A percentile compares a stretch with the other conserved stretches of the same genome.
Evolutionary conservation across 2,329 filamentous ascomycete species (phyloP).

Genomic region (Calycina herbarum): DNA sequence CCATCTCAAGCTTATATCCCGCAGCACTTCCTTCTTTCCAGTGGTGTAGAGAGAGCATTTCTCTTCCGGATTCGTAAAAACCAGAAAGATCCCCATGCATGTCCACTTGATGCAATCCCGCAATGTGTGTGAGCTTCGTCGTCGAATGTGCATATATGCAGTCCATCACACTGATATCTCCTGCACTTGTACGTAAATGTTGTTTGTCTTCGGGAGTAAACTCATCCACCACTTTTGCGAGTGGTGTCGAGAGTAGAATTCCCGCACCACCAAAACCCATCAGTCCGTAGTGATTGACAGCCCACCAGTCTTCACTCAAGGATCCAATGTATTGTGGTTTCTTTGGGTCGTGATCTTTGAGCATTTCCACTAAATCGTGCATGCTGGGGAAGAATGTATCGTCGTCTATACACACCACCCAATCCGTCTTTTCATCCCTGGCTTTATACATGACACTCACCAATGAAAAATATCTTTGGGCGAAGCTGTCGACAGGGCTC

Average conservation of each 20-base stretch:
- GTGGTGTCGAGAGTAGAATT: conserved; percentile 32
- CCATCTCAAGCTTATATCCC: conserved; percentile 35
- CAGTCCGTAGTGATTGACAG: conserved; percentile 36
- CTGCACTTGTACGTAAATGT: conserved; percentile 32
- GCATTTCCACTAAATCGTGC: conserved; percentile 33
- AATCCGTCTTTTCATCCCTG: conserved; percentile 40
- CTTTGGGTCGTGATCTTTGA: conserved; percentile 35
- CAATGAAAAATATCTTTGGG: conserved; percentile 47
- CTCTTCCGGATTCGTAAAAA: conserved; percentile 37
- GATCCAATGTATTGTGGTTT: conserved; percentile 34
- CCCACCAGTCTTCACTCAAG: conserved; percentile 36
- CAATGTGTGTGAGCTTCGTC: conserved; percentile 32
- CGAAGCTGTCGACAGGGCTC: conserved; percentile 26
- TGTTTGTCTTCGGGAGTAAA: conserved; percentile 32
- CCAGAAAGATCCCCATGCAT: conserved; percentile 36
- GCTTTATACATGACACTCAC: conserved; percentile 44
- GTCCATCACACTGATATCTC: conserved; percentile 37
- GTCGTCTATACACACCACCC: conserved; percentile 35
- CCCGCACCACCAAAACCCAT: conserved; percentile 38
- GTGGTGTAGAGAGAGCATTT: conserved; percentile 35
- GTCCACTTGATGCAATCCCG: conserved; percentile 35
- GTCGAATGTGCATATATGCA: conserved; percentile 32
- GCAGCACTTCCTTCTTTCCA: conserved; percentile 35
- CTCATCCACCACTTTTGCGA: conserved; percentile 31
- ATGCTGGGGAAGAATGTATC: conserved; percentile 39